Percentiles rank a stretch among this genome's conserved stretches.
phyloP scores from a whole-genome alignment of 495 filamentous ascomycete genomes.

The Parachaetomium inaequale region DNA sequence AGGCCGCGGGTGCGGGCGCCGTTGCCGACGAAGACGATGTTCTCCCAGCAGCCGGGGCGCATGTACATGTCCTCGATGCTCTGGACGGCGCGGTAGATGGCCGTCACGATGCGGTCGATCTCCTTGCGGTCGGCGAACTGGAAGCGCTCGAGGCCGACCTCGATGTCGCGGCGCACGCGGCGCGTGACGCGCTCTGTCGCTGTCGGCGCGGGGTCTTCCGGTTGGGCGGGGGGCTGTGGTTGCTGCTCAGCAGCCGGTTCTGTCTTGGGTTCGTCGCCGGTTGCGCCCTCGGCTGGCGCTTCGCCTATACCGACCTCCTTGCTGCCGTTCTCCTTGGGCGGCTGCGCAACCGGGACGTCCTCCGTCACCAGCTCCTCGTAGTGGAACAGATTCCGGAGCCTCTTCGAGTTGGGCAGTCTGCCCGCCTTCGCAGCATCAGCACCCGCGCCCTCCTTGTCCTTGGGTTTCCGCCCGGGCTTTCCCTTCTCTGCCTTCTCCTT shows the following conservation, averaged over 20 bases:
- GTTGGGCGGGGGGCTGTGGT: constrained; percentile 8
- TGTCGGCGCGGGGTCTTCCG: constrained; percentile 16
- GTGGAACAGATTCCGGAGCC: constrained; percentile 70
- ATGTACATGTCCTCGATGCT: constrained; percentile 73
- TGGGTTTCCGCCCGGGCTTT: constrained; percentile 43
- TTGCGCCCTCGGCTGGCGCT: constrained; percentile 12
- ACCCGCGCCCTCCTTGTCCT: constrained; percentile 58
- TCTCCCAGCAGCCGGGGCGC: constrained; percentile 85
- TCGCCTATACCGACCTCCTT: constrained; percentile 27
- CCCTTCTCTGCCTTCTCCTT: constrained; percentile 79
- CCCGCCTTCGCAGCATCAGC: constrained; percentile 50
- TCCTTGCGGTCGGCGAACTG: constrained; percentile 69
- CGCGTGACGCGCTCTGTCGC: constrained; percentile 37
- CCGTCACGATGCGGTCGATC: constrained; percentile 73
- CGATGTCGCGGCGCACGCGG: constrained; percentile 65
- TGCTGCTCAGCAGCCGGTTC: constrained; percentile 10
- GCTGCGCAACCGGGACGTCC: constrained; percentile 42
- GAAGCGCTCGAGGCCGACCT: constrained; percentile 86
- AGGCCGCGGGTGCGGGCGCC: constrained; percentile 81
- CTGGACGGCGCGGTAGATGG: constrained; percentile 76
- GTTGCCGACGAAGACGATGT: constrained; percentile 80
- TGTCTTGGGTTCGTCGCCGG: constrained; percentile 15
- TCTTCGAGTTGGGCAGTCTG: constrained; percentile 77
- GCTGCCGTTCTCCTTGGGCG: constrained; percentile 24
- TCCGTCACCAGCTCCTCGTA: constrained; percentile 74